phyloP scores from a whole-genome alignment of 768 basidiomycete species.

The Pleurotus tuber-regium region DNA sequence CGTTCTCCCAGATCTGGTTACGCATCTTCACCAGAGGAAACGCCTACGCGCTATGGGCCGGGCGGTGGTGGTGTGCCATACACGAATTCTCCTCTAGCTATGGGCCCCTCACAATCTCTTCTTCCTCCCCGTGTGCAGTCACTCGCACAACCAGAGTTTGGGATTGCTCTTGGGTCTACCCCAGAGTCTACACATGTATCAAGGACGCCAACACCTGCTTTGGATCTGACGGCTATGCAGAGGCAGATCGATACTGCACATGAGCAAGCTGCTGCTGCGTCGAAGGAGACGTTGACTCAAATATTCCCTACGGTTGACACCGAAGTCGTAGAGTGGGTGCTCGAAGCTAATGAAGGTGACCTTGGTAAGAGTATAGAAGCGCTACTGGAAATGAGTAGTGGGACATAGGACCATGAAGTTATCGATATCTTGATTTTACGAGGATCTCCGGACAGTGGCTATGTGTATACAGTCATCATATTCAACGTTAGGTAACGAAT shows the following conservation, averaged over 20 bases:
- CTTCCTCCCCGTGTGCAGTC: constrained; percentile 39
- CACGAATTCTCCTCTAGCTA: constrained; percentile 45
- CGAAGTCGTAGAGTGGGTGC: constrained; percentile 85
- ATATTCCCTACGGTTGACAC: constrained; percentile 84
- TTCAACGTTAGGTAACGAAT: no score
- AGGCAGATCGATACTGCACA: constrained; percentile 78
- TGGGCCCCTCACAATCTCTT: constrained; percentile 47
- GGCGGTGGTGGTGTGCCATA: constrained; percentile 30
- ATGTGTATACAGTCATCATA: no score
- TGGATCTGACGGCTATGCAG: constrained; percentile 70
- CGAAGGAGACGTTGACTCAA: constrained; percentile 75
- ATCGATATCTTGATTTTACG: no score
- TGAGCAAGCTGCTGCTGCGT: constrained; percentile 67
- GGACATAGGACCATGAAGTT: no score
- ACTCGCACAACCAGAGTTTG: constrained; percentile 24
- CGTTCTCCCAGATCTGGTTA: constrained; percentile 19
- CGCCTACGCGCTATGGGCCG: constrained; percentile 38
- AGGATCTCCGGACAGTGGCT: no score
- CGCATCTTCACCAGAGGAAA: constrained; percentile 43
- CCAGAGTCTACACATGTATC: constrained; percentile 43
- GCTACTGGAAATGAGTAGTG: constrained; percentile 70
- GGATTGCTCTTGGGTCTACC: constrained; percentile 16
- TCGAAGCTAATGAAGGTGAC: constrained; percentile 88
- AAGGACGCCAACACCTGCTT: constrained; percentile 64
- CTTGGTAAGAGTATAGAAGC: constrained; percentile 87